A percentile compares a stretch with the other conserved stretches of the same genome.
phyloP scores from a whole-genome alignment of 1,284 basidiomycete genomes.

The Ganoderma lucidum region DNA sequence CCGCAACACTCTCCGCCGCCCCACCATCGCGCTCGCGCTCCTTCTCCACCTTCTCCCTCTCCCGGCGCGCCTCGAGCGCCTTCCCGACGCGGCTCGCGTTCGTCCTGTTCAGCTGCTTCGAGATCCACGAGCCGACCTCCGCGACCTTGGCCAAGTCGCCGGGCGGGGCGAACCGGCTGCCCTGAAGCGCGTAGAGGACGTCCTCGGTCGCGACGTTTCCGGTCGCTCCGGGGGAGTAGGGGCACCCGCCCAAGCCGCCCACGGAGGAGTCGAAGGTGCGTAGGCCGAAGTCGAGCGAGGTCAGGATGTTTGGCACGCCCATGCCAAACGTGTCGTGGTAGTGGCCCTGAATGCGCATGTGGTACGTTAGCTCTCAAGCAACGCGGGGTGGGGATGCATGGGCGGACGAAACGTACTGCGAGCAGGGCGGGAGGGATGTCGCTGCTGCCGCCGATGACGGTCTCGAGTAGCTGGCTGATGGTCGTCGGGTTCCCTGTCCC shows the following conservation, averaged over 20 bases:
- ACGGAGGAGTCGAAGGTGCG: slow-evolving; percentile 80
- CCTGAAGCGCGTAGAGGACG: slow-evolving; percentile 84
- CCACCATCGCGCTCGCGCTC: slow-evolving; percentile 36
- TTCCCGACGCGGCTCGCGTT: slow-evolving; percentile 85
- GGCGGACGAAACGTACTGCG: slow-evolving; percentile 63
- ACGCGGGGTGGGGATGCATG: no score
- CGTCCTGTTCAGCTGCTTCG: slow-evolving; percentile 66
- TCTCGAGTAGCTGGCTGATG: slow-evolving; percentile 74
- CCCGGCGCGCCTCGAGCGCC: slow-evolving; percentile 71
- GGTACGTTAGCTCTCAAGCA: background rate
- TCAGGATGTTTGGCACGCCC: slow-evolving; percentile 76
- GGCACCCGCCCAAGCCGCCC: slow-evolving; percentile 92
- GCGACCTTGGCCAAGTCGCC: slow-evolving; percentile 71
- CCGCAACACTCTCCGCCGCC: slow-evolving; percentile 22
- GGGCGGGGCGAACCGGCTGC: slow-evolving; percentile 73
- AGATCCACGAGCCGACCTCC: slow-evolving; percentile 86
- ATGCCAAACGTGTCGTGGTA: slow-evolving; percentile 93
- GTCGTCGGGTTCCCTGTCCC: slow-evolving; percentile 84
- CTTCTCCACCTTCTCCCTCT: slow-evolving; percentile 45
- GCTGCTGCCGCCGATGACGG: slow-evolving; percentile 60
- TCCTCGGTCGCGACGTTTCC: slow-evolving; percentile 96
- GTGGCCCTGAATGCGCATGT: slow-evolving; percentile 33
- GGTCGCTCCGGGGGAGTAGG: slow-evolving; percentile 94
- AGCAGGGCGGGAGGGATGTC: slow-evolving; percentile 66
- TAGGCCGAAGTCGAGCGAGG: slow-evolving; percentile 70